Evolutionary conservation across 371 early-diverging fungal genomes (phyloP).

Genomic region (Rhizomucor pusillus): DNA sequence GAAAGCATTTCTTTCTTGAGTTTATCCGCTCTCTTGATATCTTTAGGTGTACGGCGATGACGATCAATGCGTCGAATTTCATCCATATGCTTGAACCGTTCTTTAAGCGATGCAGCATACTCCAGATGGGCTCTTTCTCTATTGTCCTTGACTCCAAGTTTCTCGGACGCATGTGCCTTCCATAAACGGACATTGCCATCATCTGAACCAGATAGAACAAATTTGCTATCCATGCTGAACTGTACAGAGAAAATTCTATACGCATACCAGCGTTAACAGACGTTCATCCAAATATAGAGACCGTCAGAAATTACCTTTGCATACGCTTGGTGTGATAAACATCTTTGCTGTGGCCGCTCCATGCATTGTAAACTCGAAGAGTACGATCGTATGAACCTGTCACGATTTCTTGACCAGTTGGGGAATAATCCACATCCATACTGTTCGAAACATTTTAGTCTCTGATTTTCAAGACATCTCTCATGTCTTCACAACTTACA

Average conservation of each 20-base stretch:
- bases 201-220: slow-evolving; percentile 96
- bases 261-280: background rate
- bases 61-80: slow-evolving; percentile 88
- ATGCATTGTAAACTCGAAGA: slow-evolving; percentile 86
- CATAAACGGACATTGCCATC: slow-evolving; percentile 99
- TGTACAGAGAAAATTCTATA: slow-evolving; percentile 84
- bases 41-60: slow-evolving; percentile 85
- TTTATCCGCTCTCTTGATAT: slow-evolving; percentile 72
- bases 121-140: slow-evolving; percentile 83
- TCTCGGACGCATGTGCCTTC: slow-evolving; percentile 93
- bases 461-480: background rate
- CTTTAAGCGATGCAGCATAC: slow-evolving; percentile 87
- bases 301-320: slow-evolving; percentile 60
- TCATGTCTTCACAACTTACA: slow-evolving; percentile 51
- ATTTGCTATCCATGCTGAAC: slow-evolving; percentile 94
- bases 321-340: slow-evolving; percentile 99
- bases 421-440: slow-evolving; percentile 95
- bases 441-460: slow-evolving; percentile 27
- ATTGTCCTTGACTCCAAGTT: slow-evolving; percentile 73
- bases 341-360: slow-evolving; percentile 87
- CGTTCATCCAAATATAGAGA: background rate
- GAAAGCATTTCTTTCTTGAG: slow-evolving; percentile 80
- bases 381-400: slow-evolving; percentile 96
- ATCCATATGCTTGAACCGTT: slow-evolving; percentile 90
- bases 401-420: slow-evolving; percentile 96